Conservation (phyloP, 75 land plant genomes). For the Pinus tabuliformis region DNA sequence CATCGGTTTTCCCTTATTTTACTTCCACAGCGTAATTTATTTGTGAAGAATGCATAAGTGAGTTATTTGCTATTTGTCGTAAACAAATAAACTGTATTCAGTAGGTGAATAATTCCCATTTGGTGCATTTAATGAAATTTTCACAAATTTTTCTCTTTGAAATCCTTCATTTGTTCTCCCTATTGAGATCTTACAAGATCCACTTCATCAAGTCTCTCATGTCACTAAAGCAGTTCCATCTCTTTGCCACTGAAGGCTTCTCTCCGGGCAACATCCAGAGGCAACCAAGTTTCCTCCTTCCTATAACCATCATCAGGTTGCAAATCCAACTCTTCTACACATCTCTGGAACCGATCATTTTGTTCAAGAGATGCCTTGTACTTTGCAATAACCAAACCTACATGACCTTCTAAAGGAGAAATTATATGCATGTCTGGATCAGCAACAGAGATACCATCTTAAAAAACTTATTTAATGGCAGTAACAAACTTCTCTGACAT, state of each 20-base stretch:
- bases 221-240: too few species aligned
- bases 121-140: too few species aligned
- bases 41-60: too few species aligned
- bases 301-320: constrained; percentile 4
- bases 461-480: background rate
- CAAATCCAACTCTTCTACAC: constrained; percentile 14
- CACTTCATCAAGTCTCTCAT: background rate
- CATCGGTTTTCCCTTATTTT: too few species aligned
- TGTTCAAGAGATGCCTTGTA: constrained; percentile 32
- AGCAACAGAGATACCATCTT: constrained; percentile 6
- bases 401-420: constrained; percentile 25
- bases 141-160: too few species aligned
- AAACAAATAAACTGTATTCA: too few species aligned
- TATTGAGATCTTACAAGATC: constrained; percentile 20
- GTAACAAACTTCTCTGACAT: constrained; percentile 20
- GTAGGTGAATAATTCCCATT: too few species aligned
- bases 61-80: too few species aligned
- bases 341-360: constrained; percentile 17
- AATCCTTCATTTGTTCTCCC: constrained; percentile 41
- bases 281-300: too few species aligned
- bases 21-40: too few species aligned
- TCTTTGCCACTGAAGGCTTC: too few species aligned
- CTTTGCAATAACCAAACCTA: constrained; percentile 36
- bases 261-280: too few species aligned
- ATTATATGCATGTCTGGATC: constrained; percentile 13